These are phyloP conservation scores for Maudiozyma saulgeensis DNA, from an alignment of 805 yeast species.

Conservation along the genomic window DNA sequence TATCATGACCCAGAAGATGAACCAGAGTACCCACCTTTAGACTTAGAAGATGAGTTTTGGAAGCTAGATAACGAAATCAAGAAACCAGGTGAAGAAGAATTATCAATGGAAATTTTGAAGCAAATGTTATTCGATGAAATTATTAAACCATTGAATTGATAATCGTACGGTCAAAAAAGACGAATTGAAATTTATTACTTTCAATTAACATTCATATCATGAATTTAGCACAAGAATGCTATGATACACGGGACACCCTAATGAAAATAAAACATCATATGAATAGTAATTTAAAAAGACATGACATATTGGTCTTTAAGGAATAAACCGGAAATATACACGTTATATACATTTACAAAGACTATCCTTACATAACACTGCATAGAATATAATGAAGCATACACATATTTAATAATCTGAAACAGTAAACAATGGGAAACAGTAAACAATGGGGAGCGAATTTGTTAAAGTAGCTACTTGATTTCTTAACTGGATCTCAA, in stretches of 20 bases:
- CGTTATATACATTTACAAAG: too few species aligned
- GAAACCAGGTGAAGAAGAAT: conserved; percentile 54
- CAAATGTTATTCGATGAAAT: conserved; percentile 73
- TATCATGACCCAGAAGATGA: conserved; percentile 71
- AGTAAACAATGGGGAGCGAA: not conserved
- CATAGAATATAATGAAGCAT: too few species aligned
- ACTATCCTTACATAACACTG: too few species aligned
- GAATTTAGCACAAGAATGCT: too few species aligned
- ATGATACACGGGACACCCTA: too few species aligned
- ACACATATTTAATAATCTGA: not conserved
- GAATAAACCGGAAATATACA: too few species aligned
- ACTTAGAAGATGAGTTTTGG: conserved; percentile 33
- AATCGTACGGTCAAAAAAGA: not conserved
- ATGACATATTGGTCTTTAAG: too few species aligned
- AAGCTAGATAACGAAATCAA: conserved; percentile 31
- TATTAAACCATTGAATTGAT: conserved; percentile 35
- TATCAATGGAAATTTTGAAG: conserved; percentile 65
- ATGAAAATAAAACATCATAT: not conserved
- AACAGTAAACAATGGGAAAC: not conserved
- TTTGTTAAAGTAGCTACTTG: not conserved
- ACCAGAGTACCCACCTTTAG: conserved; percentile 36
- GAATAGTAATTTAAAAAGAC: not conserved
- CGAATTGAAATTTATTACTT: too few species aligned
- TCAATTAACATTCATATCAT: too few species aligned
- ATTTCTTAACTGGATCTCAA: not conserved